Evolutionary conservation across 805 yeast genomes (phyloP), one percentile per base, ranked within the genome.

Genomic region (Myxozyma udenii): DNA sequence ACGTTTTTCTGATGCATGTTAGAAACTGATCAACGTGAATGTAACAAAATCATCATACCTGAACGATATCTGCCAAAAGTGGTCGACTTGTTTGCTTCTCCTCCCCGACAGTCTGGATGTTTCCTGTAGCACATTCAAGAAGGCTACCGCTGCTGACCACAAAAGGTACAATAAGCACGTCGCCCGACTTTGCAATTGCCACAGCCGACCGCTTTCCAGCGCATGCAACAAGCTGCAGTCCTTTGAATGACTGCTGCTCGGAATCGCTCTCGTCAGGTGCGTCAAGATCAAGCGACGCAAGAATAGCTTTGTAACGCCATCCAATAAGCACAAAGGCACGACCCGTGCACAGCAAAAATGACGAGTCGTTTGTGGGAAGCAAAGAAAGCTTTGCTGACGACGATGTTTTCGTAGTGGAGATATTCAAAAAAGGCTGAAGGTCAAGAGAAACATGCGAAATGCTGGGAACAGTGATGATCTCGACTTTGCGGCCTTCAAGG

Each of bases 81-180:
- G 51, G 33, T 28, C 33, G 33, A 5, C 28, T 42, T 33, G 37
- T 37, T 3, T 2, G 23, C 7, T 23, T 30, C 12, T n/a, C 7
- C 28, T 51, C 35, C 26, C 41, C 46, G 24, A 54, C 30, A 19
- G 30, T 42, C 41, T 37, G 45, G 12, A 48, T 50, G 3, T 39
- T 49, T n/a, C 57, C 58, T 3, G 55, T 44, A 2, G 54, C 39
- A 22, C 55, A 48, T 28, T 55, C 60, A n/a, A 55, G 43, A 14
- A 55, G 28, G 25, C 40, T 48, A 4, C 57, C 60, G 14, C 47
- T 28, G 12, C 60, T 49, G n/a, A 53, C 54, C 7, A 5, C 28
- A 32, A 41, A 55, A 12, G 46, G 21, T 11, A 55, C 44, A 11
- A 53, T 42, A 16, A 44, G 49, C n/a, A 55, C 39, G 11, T 41